A percentile compares a stretch with the other conserved stretches of the same genome.
phyloP scores from a whole-genome alignment of 352 stramenopile genomes.

The Globisporangium emineosum region DNA sequence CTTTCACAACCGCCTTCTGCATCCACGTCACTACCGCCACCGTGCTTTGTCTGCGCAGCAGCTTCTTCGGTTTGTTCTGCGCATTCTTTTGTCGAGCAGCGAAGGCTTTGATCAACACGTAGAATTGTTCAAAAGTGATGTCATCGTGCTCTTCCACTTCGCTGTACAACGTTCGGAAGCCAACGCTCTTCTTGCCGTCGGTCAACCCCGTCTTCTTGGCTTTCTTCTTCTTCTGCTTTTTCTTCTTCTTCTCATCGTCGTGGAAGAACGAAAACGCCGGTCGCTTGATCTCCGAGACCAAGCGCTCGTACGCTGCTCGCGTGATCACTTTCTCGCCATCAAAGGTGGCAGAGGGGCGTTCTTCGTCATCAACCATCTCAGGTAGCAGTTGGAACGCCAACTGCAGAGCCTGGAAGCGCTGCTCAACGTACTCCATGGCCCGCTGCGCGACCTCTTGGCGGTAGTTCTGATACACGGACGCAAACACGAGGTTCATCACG shows the following conservation, averaged over 20 bases:
- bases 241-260: conserved; percentile 13
- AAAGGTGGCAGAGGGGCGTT: background rate
- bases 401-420: conserved; percentile 46
- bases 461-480: conserved; percentile 73
- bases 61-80: conserved; percentile 19
- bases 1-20: conserved; percentile 22
- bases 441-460: conserved; percentile 36
- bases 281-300: conserved; percentile 27
- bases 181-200: conserved; percentile 5
- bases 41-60: conserved; percentile 7
- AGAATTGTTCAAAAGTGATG: conserved; percentile 29
- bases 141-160: conserved; percentile 17
- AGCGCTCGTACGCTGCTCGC: conserved; percentile 23
- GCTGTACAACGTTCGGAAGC: background rate
- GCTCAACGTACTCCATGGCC: conserved; percentile 24
- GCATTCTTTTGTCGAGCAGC: conserved; percentile 21
- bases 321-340: conserved; percentile 26
- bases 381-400: conserved; percentile 45
- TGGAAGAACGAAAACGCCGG: conserved; percentile 33
- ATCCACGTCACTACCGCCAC: conserved; percentile 22
- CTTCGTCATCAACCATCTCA: conserved; percentile 3
- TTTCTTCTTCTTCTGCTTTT: conserved; percentile 12
- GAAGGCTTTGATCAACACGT: conserved; percentile 28
- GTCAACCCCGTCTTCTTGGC: background rate
- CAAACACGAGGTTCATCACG: conserved; percentile 80